Evolutionary conservation across 352 stramenopile species (phyloP).

Genomic region (Pseudoperonospora humuli): DNA sequence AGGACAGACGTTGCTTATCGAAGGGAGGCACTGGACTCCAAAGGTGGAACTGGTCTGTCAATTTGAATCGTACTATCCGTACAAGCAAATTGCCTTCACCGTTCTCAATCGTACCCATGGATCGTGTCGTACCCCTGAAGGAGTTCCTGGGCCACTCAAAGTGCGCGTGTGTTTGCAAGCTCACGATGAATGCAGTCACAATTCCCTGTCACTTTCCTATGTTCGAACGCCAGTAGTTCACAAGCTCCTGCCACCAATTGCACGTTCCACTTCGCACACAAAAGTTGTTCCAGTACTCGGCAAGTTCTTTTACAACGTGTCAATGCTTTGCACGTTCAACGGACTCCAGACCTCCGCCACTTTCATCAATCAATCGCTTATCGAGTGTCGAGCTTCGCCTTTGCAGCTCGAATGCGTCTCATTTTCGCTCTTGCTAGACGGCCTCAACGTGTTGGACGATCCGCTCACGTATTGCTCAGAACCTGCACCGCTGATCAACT

Average conservation of each 20-base stretch:
- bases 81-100: slow-evolving; percentile 13
- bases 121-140: slow-evolving; percentile 26
- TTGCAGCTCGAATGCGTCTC: slow-evolving; percentile 2
- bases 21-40: slow-evolving; percentile 5
- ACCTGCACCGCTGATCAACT: slow-evolving; percentile 7
- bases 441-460: neutral
- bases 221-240: slow-evolving; percentile 6
- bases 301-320: slow-evolving; percentile 11
- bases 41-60: slow-evolving; percentile 8
- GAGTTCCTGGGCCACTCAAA: slow-evolving; percentile 17
- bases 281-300: slow-evolving; percentile 4
- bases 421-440: slow-evolving; percentile 15
- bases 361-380: slow-evolving; percentile 11
- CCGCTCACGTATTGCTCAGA: slow-evolving; percentile 10
- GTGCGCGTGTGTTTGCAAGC: slow-evolving; percentile 27
- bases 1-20: slow-evolving; percentile 11
- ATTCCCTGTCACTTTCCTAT: slow-evolving; percentile 13
- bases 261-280: neutral
- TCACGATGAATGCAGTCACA: slow-evolving; percentile 10
- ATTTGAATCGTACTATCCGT: slow-evolving; percentile 21
- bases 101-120: slow-evolving; percentile 23
- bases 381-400: slow-evolving; percentile 5
- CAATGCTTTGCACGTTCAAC: slow-evolving; percentile 14
- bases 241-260: neutral
- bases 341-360: slow-evolving; percentile 3